These are phyloP conservation scores for Debaryomyces sp. DNA, from an alignment of 1,139 yeast genomes.

Conservation along the genomic window DNA sequence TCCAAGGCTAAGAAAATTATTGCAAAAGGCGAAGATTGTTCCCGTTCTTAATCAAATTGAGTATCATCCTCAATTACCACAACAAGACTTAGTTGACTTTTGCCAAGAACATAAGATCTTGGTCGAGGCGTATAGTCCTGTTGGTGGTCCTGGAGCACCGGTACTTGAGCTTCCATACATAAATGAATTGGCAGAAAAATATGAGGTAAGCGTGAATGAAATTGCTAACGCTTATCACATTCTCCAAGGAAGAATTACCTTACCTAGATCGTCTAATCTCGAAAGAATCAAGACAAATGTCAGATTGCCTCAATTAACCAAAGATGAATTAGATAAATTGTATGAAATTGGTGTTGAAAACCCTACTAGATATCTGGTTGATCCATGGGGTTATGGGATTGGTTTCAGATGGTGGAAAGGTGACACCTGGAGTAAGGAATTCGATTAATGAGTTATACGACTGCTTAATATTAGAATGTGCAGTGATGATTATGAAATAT, in stretches of 20 bases:
- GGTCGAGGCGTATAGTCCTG: conserved; percentile 39
- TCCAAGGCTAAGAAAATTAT: conserved; percentile 27
- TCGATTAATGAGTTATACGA: not conserved
- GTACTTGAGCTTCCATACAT: conserved; percentile 36
- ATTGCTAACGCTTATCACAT: conserved; percentile 43
- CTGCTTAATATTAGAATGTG: too few species aligned
- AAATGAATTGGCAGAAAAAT: conserved; percentile 34
- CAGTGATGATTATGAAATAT: too few species aligned
- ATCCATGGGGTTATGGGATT: conserved; percentile 41
- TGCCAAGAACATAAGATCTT: conserved; percentile 26
- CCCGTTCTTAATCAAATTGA: conserved; percentile 43
- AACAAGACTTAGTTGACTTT: conserved; percentile 34
- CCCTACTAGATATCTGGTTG: conserved; percentile 41
- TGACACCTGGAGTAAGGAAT: conserved; percentile 24
- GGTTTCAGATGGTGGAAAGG: conserved; percentile 44
- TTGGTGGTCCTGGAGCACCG: conserved; percentile 40
- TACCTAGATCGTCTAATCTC: conserved; percentile 43
- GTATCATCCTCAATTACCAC: conserved; percentile 44
- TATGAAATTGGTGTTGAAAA: conserved; percentile 46
- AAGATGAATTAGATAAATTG: conserved; percentile 44
- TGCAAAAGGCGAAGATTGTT: conserved; percentile 27
- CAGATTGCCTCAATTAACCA: conserved; percentile 40
- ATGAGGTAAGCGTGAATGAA: conserved; percentile 35
- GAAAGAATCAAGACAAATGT: conserved; percentile 35
- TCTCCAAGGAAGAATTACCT: conserved; percentile 31